These are phyloP conservation scores for Rhizopogon vinicolor DNA, from an alignment of 768 basidiomycete species.

Conservation along the genomic window DNA sequence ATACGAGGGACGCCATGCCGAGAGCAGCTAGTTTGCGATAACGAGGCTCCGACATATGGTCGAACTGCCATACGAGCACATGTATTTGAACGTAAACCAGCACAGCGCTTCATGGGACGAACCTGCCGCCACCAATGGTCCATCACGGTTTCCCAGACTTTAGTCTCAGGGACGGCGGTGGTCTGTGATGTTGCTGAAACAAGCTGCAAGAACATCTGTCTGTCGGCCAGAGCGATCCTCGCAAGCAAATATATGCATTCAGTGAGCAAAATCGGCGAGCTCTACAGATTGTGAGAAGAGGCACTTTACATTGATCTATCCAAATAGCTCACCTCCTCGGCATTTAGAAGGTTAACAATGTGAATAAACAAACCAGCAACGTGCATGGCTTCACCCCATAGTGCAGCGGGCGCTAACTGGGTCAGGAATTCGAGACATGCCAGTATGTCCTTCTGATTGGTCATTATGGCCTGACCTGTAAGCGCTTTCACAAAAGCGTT, in stretches of 20 bases:
- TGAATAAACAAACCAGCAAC: conserved; percentile 66
- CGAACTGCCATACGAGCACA: conserved; percentile 52
- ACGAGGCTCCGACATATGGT: conserved; percentile 84
- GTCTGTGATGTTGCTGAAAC: conserved; percentile 56
- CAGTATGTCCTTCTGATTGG: conserved; percentile 64
- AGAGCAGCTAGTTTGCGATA: conserved; percentile 82
- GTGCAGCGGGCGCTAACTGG: conserved; percentile 54
- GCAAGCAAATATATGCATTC: conserved; percentile 74
- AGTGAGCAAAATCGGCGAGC: conserved; percentile 38
- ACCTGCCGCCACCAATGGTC: conserved; percentile 85
- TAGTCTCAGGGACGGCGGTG: conserved; percentile 42
- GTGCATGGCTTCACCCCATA: conserved; percentile 77
- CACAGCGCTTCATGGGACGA: conserved; percentile 18
- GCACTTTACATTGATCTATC: neutral
- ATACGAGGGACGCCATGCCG: conserved; percentile 72
- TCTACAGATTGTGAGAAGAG: conserved; percentile 18
- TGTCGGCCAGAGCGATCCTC: conserved; percentile 65
- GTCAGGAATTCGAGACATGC: conserved; percentile 53
- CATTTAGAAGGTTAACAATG: conserved; percentile 53
- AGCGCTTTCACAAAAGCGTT: conserved; percentile 49
- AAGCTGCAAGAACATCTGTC: conserved; percentile 64
- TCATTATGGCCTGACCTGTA: conserved; percentile 38
- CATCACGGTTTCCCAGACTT: conserved; percentile 61
- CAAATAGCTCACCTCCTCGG: conserved; percentile 54
- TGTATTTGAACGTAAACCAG: neutral